These are phyloP conservation scores for Camelina hispida DNA, from an alignment of 345 rosid species.

Conservation along the genomic window DNA sequence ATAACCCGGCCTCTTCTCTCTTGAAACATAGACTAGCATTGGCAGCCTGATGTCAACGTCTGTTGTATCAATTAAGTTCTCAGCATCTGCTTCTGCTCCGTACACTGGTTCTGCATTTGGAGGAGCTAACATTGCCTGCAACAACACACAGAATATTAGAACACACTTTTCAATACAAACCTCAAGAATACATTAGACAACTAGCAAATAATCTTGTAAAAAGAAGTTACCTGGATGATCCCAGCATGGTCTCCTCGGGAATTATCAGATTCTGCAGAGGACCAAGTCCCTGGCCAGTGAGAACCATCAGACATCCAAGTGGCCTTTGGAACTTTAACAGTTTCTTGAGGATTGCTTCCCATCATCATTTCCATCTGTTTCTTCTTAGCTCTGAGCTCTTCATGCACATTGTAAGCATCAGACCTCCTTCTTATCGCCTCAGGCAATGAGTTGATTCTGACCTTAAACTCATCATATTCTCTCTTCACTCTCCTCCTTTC, in stretches of 20 bases:
- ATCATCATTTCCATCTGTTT: slow-evolving; percentile 61
- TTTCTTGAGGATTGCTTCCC: slow-evolving; percentile 52
- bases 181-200: not conserved
- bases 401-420: slow-evolving; percentile 78
- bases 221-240: slow-evolving; percentile 66
- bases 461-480: slow-evolving; percentile 85
- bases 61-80: slow-evolving; percentile 56
- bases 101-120: slow-evolving; percentile 71
- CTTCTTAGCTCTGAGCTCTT: slow-evolving; percentile 73
- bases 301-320: slow-evolving; percentile 92
- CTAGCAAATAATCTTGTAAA: not conserved
- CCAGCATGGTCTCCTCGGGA: slow-evolving; percentile 82
- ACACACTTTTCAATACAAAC: not conserved
- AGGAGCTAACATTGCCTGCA: slow-evolving; percentile 83
- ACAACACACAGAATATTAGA: slow-evolving; percentile 3
- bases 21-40: slow-evolving; percentile 66
- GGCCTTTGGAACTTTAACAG: slow-evolving; percentile 58
- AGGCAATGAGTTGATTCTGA: slow-evolving; percentile 72
- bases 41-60: slow-evolving; percentile 66
- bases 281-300: slow-evolving; percentile 92
- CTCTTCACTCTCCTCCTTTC: slow-evolving; percentile 85
- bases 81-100: slow-evolving; percentile 62
- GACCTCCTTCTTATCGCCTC: slow-evolving; percentile 76
- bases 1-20: slow-evolving; percentile 67
- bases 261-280: slow-evolving; percentile 66